Evolutionary conservation across 768 basidiomycete genomes (phyloP).

Genomic region (Tubosaeta brunneosetosa): DNA sequence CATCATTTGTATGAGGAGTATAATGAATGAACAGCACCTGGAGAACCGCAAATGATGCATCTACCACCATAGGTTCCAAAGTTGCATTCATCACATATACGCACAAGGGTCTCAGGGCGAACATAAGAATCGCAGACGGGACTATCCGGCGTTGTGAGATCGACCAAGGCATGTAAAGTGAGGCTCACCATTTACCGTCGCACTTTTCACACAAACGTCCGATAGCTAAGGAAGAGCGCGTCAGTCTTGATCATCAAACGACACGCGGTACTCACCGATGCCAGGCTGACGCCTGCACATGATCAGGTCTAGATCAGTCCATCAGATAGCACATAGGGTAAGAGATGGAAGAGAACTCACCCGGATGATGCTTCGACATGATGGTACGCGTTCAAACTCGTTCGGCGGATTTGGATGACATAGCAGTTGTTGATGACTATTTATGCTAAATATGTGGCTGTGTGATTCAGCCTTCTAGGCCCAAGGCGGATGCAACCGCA

Average conservation of each 20-base stretch:
- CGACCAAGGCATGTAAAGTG: neutral
- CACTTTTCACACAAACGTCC: conserved; percentile 98
- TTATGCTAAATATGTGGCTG: conserved; percentile 12
- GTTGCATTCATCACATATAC: conserved; percentile 99
- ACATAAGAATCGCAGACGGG: conserved; percentile 99
- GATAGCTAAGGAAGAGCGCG: conserved; percentile 57
- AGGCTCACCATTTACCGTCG: conserved; percentile 93
- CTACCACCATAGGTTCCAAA: conserved; percentile 97
- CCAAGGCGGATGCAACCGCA: neutral
- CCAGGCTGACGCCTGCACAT: conserved; percentile 98
- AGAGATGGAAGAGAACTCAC: conserved; percentile 31
- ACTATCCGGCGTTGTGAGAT: conserved; percentile 38
- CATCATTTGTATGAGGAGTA: neutral
- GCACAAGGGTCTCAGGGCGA: conserved; percentile 93
- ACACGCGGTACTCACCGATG: conserved; percentile 59
- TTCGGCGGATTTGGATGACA: neutral
- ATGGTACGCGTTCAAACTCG: conserved; percentile 13
- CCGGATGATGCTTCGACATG: conserved; percentile 93
- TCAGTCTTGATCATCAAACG: conserved; percentile 6
- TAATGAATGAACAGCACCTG: conserved; percentile 51
- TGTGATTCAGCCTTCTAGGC: neutral
- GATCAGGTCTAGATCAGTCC: conserved; percentile 67
- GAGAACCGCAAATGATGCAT: conserved; percentile 96
- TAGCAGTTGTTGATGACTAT: conserved; percentile 15
- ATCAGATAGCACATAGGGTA: neutral